phyloP scores from a whole-genome alignment of 305 asterid species.

The Striga hermonthica region DNA sequence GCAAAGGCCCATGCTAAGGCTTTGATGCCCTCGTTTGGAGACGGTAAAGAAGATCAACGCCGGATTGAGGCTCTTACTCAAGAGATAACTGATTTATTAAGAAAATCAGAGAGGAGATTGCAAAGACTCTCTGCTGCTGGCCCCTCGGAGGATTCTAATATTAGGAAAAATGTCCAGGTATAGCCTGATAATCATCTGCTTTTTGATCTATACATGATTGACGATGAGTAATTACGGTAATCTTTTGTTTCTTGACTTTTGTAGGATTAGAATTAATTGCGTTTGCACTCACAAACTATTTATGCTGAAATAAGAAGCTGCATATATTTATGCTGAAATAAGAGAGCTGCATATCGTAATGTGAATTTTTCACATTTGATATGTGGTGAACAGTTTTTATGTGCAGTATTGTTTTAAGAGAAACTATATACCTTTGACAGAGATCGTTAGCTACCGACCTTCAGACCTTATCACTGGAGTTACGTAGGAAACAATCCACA shows the following conservation, averaged over 20 bases:
- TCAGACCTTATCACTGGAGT: conserved; percentile 46
- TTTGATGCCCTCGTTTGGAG: conserved; percentile 99
- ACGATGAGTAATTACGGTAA: conserved; percentile 2
- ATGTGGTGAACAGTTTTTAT: background rate
- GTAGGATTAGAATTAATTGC: conserved; percentile 10
- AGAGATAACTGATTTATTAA: conserved; percentile 82
- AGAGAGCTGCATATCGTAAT: background rate
- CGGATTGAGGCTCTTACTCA: conserved; percentile 87
- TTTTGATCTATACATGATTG: conserved; percentile 16
- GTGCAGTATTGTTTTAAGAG: conserved; percentile 28
- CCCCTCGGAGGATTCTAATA: conserved; percentile 89
- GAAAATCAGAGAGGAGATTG: conserved; percentile 72
- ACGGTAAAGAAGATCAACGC: conserved; percentile 96
- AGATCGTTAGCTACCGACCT: conserved; percentile 45
- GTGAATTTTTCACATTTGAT: conserved; percentile 20
- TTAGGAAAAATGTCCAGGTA: conserved; percentile 99
- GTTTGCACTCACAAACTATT: conserved; percentile 1
- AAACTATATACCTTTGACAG: conserved; percentile 27
- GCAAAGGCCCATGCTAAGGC: conserved; percentile 99
- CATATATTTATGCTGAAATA: conserved; percentile 11
- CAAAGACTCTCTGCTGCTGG: conserved; percentile 85
- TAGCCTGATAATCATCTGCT: conserved; percentile 27
- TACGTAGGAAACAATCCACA: conserved; percentile 33
- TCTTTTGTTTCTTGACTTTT: conserved; percentile 13
- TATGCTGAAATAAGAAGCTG: no score